Evolutionary conservation across 805 yeast species (phyloP).

Genomic region (Ogataea degrootiae): DNA sequence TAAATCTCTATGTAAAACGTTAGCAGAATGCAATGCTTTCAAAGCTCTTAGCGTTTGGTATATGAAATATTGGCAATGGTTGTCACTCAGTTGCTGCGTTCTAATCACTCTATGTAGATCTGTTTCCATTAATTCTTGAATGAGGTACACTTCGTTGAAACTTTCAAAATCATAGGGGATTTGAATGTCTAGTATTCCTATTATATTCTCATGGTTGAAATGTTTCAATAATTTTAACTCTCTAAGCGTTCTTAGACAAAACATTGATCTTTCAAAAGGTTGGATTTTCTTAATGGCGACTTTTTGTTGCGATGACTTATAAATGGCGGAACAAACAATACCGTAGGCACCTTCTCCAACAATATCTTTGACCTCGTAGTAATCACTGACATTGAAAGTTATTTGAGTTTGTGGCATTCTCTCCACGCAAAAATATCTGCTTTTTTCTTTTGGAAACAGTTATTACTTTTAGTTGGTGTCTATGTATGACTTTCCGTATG

Average conservation of each 20-base stretch:
- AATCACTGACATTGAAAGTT: slow-evolving; percentile 81
- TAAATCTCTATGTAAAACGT: slow-evolving; percentile 87
- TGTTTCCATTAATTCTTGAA: slow-evolving; percentile 85
- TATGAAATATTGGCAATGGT: slow-evolving; percentile 88
- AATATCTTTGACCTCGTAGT: slow-evolving; percentile 77
- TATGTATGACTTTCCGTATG: not conserved
- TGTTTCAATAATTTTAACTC: slow-evolving; percentile 86
- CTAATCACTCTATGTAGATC: slow-evolving; percentile 78
- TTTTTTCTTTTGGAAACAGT: too few relatives aligned
- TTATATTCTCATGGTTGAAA: slow-evolving; percentile 91
- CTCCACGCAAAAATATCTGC: not conserved
- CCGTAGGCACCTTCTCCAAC: slow-evolving; percentile 98
- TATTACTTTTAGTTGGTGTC: not conserved
- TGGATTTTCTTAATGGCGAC: slow-evolving; percentile 96
- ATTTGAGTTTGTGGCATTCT: slow-evolving; percentile 25
- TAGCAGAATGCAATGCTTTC: slow-evolving; percentile 89
- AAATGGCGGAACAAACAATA: slow-evolving; percentile 84
- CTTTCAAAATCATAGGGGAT: slow-evolving; percentile 70
- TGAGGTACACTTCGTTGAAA: slow-evolving; percentile 83
- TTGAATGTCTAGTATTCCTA: slow-evolving; percentile 84
- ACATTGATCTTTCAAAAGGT: slow-evolving; percentile 86
- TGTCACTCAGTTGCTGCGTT: slow-evolving; percentile 80
- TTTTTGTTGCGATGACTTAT: slow-evolving; percentile 76
- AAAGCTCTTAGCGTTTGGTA: slow-evolving; percentile 89
- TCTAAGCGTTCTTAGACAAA: slow-evolving; percentile 82